These are phyloP conservation scores for Anthostomella pinea DNA, from an alignment of 2,329 filamentous ascomycete species.

Conservation along the genomic window DNA sequence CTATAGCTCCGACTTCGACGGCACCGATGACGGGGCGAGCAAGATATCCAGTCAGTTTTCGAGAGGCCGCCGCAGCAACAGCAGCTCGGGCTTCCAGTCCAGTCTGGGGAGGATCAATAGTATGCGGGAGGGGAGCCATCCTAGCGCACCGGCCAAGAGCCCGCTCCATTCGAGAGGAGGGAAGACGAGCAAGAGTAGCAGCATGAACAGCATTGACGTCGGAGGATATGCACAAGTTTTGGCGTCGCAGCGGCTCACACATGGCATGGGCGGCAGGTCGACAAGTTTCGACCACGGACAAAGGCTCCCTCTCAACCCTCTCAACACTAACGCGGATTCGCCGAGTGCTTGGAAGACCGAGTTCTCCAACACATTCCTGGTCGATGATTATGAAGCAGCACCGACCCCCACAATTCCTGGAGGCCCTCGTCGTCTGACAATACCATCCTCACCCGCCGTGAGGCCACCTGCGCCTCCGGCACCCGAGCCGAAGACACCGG, in stretches of 20 bases:
- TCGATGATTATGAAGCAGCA: constrained; percentile 71
- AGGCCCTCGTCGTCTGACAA: constrained; percentile 59
- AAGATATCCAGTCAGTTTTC: constrained; percentile 51
- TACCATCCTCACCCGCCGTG: constrained; percentile 36
- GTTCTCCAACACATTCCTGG: constrained; percentile 47
- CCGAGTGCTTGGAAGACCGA: constrained; percentile 44
- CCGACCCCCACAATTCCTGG: constrained; percentile 81
- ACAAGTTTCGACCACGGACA: constrained; percentile 73
- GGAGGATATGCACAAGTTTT: constrained; percentile 59
- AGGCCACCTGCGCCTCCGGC: constrained; percentile 39
- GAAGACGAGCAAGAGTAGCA: constrained; percentile 71
- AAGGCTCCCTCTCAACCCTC: constrained; percentile 32
- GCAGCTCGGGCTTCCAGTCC: constrained; percentile 68
- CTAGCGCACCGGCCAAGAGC: constrained; percentile 37
- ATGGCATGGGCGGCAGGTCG: constrained; percentile 54
- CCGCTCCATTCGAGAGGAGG: constrained; percentile 53
- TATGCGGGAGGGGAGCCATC: constrained; percentile 48
- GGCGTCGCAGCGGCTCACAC: constrained; percentile 57
- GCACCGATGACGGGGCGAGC: constrained; percentile 50
- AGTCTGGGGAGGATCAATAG: constrained; percentile 62
- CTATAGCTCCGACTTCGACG: constrained; percentile 62
- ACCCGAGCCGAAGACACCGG: constrained; percentile 30
- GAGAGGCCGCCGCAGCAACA: constrained; percentile 71
- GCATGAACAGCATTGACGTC: constrained; percentile 63
- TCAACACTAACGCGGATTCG: constrained; percentile 16